Percentiles rank a stretch among this genome's conserved stretches.
These are phyloP conservation scores for Hypholoma sublateritium DNA, from an alignment of 768 basidiomycete genomes.

Conservation along the genomic window DNA sequence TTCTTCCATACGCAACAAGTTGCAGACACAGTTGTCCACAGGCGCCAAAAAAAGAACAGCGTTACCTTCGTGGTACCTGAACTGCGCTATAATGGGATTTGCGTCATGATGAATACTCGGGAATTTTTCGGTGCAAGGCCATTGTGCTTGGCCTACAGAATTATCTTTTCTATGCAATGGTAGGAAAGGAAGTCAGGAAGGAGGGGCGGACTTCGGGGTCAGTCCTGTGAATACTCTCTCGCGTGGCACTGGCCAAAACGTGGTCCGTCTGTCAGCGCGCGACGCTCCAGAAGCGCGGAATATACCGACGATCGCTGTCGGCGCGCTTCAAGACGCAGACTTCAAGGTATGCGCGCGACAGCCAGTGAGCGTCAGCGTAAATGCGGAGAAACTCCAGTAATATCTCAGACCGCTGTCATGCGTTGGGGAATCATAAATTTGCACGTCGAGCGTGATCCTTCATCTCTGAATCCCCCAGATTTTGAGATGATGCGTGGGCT, in stretches of 20 bases:
- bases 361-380: not conserved
- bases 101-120: not conserved
- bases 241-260: conserved; percentile 7
- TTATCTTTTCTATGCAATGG: not conserved
- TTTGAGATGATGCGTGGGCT: not conserved
- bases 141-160: not conserved
- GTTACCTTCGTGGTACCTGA: not conserved
- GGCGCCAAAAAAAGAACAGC: conserved; percentile 1
- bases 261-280: conserved; percentile 2
- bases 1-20: too few species aligned
- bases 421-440: not conserved
- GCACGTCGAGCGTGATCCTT: not conserved
- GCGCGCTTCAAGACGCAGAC: not conserved
- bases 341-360: not conserved
- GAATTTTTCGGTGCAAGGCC: conserved; percentile 1
- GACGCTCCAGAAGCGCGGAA: not conserved
- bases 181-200: not conserved
- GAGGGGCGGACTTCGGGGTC: not conserved
- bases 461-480: not conserved
- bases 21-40: not conserved
- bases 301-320: not conserved
- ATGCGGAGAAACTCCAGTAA: not conserved
- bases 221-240: conserved; percentile 2
- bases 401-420: conserved; percentile 1
- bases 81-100: not conserved